Percentiles rank a stretch among this genome's conserved stretches.
Evolutionary conservation across 2,329 filamentous ascomycete species (phyloP).

Genomic region (Aschersonia sp.): DNA sequence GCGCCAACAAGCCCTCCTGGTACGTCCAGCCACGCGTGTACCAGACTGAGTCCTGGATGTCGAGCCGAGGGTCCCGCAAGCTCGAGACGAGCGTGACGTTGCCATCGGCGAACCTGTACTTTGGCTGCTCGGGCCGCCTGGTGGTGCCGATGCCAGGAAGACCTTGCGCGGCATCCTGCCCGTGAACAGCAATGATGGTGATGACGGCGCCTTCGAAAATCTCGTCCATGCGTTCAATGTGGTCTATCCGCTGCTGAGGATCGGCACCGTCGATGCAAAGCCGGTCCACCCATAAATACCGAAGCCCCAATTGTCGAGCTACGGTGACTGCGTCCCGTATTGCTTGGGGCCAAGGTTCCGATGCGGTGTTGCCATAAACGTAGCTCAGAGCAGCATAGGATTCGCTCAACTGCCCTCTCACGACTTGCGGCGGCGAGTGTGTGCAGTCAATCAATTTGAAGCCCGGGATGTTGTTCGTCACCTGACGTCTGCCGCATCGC

Average conservation of each 20-base stretch:
- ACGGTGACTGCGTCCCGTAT: constrained; percentile 17
- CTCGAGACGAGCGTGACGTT: constrained; percentile 18
- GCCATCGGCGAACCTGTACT: constrained; percentile 16
- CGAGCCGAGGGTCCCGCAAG: constrained; percentile 14
- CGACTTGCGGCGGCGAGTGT: constrained; percentile 15
- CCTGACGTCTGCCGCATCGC: constrained; percentile 14
- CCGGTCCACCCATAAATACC: constrained; percentile 23
- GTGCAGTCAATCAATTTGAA: constrained; percentile 19
- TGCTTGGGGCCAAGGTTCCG: constrained; percentile 15
- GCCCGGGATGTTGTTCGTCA: constrained; percentile 12
- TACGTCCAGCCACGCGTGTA: constrained; percentile 23
- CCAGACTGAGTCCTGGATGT: constrained; percentile 18
- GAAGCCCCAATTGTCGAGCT: constrained; percentile 15
- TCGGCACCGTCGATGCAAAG: constrained; percentile 16
- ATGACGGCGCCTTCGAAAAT: constrained; percentile 19
- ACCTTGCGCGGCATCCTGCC: constrained; percentile 16
- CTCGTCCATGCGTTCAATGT: constrained; percentile 21
- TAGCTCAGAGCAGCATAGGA: constrained; percentile 20
- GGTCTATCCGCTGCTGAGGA: constrained; percentile 11
- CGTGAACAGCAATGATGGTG: constrained; percentile 23
- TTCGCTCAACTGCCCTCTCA: constrained; percentile 13
- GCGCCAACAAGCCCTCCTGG: constrained; percentile 21
- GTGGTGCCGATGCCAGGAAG: constrained; percentile 18
- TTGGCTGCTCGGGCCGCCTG: constrained; percentile 13
- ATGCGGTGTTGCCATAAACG: constrained; percentile 15